These are phyloP conservation scores for Fraxinus sp. DNA, from an alignment of 305 asterid genomes.

Conservation along the genomic window DNA sequence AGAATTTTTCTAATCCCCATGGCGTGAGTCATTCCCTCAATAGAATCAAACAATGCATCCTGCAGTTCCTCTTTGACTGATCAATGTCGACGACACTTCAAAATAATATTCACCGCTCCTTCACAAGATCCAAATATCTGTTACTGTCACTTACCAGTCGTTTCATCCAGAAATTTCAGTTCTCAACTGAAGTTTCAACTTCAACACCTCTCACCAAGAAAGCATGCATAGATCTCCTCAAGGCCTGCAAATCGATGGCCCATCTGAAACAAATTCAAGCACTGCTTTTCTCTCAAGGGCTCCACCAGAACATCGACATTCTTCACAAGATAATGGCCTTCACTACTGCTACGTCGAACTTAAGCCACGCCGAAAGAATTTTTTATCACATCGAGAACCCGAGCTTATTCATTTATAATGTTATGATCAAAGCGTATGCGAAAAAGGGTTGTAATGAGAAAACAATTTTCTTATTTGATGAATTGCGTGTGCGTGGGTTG, in stretches of 20 bases:
- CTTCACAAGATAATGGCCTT: slow-evolving; percentile 73
- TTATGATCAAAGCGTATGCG: slow-evolving; percentile 64
- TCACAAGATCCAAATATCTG: neutral
- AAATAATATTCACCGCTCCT: neutral
- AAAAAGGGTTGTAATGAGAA: slow-evolving; percentile 42
- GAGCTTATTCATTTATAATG: slow-evolving; percentile 61
- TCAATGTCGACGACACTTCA: neutral
- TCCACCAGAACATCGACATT: slow-evolving; percentile 53
- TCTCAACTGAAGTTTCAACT: slow-evolving; percentile 25
- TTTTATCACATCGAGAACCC: slow-evolving; percentile 47
- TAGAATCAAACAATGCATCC: neutral
- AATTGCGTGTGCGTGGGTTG: slow-evolving; percentile 54
- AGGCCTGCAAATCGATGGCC: slow-evolving; percentile 56
- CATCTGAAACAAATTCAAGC: slow-evolving; percentile 69
- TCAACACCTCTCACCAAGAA: slow-evolving; percentile 36
- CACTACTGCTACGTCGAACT: slow-evolving; percentile 38
- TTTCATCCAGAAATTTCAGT: slow-evolving; percentile 29
- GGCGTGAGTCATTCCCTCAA: neutral
- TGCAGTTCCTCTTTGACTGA: neutral
- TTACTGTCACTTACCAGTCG: slow-evolving; percentile 27
- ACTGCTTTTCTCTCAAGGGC: slow-evolving; percentile 54
- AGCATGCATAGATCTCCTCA: slow-evolving; percentile 55
- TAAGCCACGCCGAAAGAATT: slow-evolving; percentile 52
- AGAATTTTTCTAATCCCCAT: too few relatives aligned
- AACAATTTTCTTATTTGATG: slow-evolving; percentile 64